These are phyloP conservation scores for Paxillus rubicundulus DNA, from an alignment of 768 basidiomycete genomes.

Conservation along the genomic window DNA sequence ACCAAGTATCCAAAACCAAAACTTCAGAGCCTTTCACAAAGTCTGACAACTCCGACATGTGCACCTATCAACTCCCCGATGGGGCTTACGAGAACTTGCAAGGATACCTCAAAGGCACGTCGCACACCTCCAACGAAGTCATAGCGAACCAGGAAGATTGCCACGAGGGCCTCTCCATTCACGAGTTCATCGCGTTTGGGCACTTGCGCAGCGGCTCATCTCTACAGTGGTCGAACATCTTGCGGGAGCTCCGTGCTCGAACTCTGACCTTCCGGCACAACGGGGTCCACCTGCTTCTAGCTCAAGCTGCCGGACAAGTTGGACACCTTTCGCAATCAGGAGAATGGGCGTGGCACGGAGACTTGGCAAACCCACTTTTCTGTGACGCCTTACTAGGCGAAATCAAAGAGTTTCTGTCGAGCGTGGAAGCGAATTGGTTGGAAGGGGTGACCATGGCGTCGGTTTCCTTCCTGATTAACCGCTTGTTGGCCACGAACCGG, in stretches of 20 bases:
- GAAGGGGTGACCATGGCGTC: constrained; percentile 2
- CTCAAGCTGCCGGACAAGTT: background rate
- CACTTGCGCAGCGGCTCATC: constrained; percentile 1
- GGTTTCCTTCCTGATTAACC: constrained; percentile 1
- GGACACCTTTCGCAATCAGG: background rate
- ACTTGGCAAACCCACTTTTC: constrained; percentile 10
- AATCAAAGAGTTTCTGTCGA: background rate
- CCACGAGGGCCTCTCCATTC: background rate
- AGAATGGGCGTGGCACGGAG: constrained; percentile 11
- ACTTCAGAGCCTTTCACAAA: constrained; percentile 10
- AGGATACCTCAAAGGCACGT: constrained; percentile 34
- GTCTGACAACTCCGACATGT: constrained; percentile 15
- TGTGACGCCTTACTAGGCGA: constrained; percentile 1
- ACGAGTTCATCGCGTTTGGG: constrained; percentile 17
- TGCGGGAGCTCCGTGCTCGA: background rate
- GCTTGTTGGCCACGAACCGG: background rate
- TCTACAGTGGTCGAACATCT: constrained; percentile 14
- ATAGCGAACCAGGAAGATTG: constrained; percentile 38
- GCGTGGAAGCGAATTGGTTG: constrained; percentile 3
- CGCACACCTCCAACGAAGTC: constrained; percentile 40
- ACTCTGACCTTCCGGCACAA: background rate
- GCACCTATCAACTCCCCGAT: constrained; percentile 30
- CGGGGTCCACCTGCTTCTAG: background rate
- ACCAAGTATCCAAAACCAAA: constrained; percentile 13
- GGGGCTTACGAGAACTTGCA: constrained; percentile 37